A percentile compares a stretch with the other conserved stretches of the same genome.
Conservation (phyloP, 768 basidiomycete species). For the Chalciporus chontae region DNA sequence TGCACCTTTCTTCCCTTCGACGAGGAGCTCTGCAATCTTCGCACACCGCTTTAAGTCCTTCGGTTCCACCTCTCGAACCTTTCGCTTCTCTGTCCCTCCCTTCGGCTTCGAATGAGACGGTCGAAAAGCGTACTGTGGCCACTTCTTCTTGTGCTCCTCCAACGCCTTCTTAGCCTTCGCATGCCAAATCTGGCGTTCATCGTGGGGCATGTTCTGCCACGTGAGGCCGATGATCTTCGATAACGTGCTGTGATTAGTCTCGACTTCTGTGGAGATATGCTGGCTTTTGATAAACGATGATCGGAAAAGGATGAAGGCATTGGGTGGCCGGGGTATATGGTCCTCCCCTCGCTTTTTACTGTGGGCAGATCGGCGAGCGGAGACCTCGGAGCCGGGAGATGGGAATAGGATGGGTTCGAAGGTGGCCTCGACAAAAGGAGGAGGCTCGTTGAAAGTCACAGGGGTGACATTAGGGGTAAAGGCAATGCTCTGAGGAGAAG, state of each 20-base stretch:
- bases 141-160: constrained; percentile 68
- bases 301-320: constrained; percentile 85
- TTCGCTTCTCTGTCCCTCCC: constrained; percentile 31
- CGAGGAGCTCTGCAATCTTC: constrained; percentile 66
- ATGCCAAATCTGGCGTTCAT: constrained; percentile 78
- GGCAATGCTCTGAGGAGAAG: constrained; percentile 40
- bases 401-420: constrained; percentile 59
- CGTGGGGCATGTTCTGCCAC: constrained; percentile 74
- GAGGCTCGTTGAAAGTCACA: constrained; percentile 51
- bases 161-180: constrained; percentile 67
- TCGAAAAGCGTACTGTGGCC: constrained; percentile 72
- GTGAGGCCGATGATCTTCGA: constrained; percentile 84
- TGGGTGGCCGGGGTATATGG: constrained; percentile 81
- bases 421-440: constrained; percentile 32
- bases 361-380: constrained; percentile 48
- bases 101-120: constrained; percentile 46
- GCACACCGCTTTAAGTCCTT: constrained; percentile 60
- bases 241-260: constrained; percentile 79
- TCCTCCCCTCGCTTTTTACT: constrained; percentile 68
- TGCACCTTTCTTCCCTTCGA: constrained; percentile 61
- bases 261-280: constrained; percentile 72
- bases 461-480: constrained; percentile 61
- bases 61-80: constrained; percentile 36
- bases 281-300: constrained; percentile 78
- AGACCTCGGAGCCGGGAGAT: constrained; percentile 32